These are phyloP conservation scores for Xylaria arbuscula DNA, from an alignment of 2,329 filamentous ascomycete genomes.

Conservation along the genomic window DNA sequence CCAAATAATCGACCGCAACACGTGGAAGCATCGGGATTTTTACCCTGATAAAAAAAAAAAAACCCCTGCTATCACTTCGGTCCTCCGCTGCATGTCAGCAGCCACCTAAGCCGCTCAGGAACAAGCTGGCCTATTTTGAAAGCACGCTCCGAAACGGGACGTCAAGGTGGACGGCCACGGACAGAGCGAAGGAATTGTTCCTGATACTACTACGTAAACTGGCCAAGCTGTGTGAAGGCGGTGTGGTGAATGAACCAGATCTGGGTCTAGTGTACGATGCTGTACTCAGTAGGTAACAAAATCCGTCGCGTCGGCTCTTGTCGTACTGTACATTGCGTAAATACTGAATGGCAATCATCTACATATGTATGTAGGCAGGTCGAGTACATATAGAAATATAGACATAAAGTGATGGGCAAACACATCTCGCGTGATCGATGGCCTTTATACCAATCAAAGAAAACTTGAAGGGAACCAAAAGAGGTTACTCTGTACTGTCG, in stretches of 20 bases:
- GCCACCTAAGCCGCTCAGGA: slow-evolving; percentile 28
- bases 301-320: background rate
- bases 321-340: background rate
- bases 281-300: background rate
- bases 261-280: background rate
- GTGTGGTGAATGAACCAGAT: slow-evolving; percentile 7
- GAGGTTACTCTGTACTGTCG: no score
- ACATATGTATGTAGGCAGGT: no score
- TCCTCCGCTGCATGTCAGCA: slow-evolving; percentile 24
- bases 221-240: background rate
- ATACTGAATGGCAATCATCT: background rate
- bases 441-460: background rate
- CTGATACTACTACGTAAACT: background rate
- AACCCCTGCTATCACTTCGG: background rate
- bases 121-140: background rate
- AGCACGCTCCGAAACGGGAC: background rate
- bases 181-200: background rate
- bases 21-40: background rate
- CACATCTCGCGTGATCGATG: slow-evolving; percentile 3
- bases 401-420: slow-evolving; percentile 12
- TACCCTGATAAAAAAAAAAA: slow-evolving; percentile 9
- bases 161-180: background rate
- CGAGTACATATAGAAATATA: background rate
- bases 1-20: background rate
- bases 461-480: background rate